Evolutionary conservation across 1,284 basidiomycete genomes (phyloP).

Genomic region (Naganishia sp.): DNA sequence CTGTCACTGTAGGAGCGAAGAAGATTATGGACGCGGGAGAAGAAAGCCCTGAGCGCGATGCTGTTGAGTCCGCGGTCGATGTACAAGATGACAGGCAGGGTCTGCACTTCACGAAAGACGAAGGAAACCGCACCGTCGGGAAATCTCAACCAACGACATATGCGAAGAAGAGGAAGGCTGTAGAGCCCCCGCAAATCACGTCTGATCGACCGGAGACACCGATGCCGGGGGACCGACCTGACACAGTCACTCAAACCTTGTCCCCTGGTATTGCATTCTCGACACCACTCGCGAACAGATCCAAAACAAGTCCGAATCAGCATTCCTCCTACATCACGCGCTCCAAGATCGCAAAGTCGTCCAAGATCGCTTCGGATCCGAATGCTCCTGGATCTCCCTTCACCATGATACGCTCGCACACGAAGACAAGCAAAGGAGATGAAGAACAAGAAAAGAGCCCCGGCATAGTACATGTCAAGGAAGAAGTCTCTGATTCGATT

Average conservation of each 20-base stretch:
- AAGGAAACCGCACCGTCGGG: background rate
- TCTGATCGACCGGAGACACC: background rate
- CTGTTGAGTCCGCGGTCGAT: slow-evolving; percentile 18
- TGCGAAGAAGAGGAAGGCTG: slow-evolving; percentile 8
- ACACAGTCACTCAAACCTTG: background rate
- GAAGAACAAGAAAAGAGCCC: background rate
- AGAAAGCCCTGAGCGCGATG: slow-evolving; percentile 26
- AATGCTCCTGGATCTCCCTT: background rate
- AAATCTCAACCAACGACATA: slow-evolving; percentile 4
- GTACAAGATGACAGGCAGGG: background rate
- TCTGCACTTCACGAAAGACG: background rate
- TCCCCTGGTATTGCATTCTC: background rate
- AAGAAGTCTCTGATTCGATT: slow-evolving; percentile 12
- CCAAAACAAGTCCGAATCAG: background rate
- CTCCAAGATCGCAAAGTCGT: slow-evolving; percentile 3
- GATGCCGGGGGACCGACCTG: background rate
- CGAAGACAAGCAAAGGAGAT: background rate
- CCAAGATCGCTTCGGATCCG: background rate
- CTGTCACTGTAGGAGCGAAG: background rate
- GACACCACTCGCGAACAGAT: background rate
- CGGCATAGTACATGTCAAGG: slow-evolving; percentile 12
- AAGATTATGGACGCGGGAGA: slow-evolving; percentile 6
- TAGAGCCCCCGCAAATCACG: background rate
- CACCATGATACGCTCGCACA: background rate
- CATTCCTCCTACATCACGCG: slow-evolving; percentile 6